A percentile compares a stretch with the other conserved stretches of the same genome.
phyloP scores from a whole-genome alignment of 2,329 filamentous ascomycete genomes.

The Teratosphaeria nubilosa region DNA sequence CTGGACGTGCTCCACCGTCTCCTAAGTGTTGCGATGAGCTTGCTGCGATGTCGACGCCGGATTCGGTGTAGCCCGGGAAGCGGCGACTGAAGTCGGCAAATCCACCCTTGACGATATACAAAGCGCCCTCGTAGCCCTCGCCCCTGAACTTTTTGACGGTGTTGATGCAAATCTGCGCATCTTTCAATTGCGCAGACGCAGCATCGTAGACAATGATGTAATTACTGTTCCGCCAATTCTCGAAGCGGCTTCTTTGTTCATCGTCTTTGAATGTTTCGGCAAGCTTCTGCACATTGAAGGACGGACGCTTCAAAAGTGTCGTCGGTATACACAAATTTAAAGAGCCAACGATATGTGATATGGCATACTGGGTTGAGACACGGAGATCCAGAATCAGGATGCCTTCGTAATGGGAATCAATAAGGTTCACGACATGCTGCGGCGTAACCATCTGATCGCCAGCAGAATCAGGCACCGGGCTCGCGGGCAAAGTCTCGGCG shows the following conservation, averaged over 20 bases:
- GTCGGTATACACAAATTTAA: slow-evolving; percentile 93
- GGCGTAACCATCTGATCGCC: slow-evolving; percentile 35
- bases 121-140: slow-evolving; percentile 68
- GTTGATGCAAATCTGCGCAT: slow-evolving; percentile 70
- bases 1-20: slow-evolving; percentile 35
- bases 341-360: slow-evolving; percentile 65
- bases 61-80: slow-evolving; percentile 56
- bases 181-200: slow-evolving; percentile 64
- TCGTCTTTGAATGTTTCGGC: slow-evolving; percentile 74
- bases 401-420: slow-evolving; percentile 36
- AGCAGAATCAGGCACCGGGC: slow-evolving; percentile 17
- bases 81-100: slow-evolving; percentile 62
- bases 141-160: slow-evolving; percentile 86
- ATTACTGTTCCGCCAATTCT: slow-evolving; percentile 62
- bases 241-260: slow-evolving; percentile 60
- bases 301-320: slow-evolving; percentile 79
- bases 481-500: slow-evolving; percentile 38
- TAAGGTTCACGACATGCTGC: slow-evolving; percentile 39
- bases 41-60: slow-evolving; percentile 7
- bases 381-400: slow-evolving; percentile 75
- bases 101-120: slow-evolving; percentile 70
- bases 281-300: slow-evolving; percentile 80
- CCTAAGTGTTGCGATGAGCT: slow-evolving; percentile 6
- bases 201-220: slow-evolving; percentile 83
- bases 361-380: slow-evolving; percentile 71